Base-by-base conservation (phyloP, 108 stramenopile genomes). In the Cyclotella cryptica region DNA sequence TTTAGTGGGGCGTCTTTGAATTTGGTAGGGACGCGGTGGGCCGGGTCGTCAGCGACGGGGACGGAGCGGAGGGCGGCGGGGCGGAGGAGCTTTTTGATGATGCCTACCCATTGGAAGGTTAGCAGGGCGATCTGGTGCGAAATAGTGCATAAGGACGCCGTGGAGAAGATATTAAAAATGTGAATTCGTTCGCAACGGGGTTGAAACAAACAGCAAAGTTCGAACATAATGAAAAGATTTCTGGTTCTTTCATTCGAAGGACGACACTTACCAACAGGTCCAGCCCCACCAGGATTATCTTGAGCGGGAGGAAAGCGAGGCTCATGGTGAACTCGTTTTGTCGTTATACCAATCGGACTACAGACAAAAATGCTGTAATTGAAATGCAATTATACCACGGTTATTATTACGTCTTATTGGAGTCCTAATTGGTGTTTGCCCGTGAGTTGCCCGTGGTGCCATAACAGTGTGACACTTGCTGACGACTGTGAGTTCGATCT, bases 51-150 rank as follows among this genome's bases (percentile, higher is more conserved):
- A 9, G 46, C 85, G 17, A 90, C 85, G 40, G 93, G 90, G 35
- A 92, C 84, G 30, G 93, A 85, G 35, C 92, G 88, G 26, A 92
- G 14, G 11, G 84, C 80, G 43, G 85, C 80, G 26, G 81, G 41
- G 18, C 81, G 66, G 1, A 88, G 60, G 55, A 87, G 30, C 55
- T 89, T 89, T 71, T 86, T 87, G 63, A 96, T 27, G 63, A 85
- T 78, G 47, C 80, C 81, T 66, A 96, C 58, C 95, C 93, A 93
- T 71, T 88, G 85, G 72, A 96, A 92, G 63, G 92, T 92, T 47
- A 91, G 52, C 40, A 93, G 26, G 15, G 91, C 87, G 64, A 95
- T 77, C 93, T 67, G 35, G 26, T 9, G 60, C 19, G 26, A 28
- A 58, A 58, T 40, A 55, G 53, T 26, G 59, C 17, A 72, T 0